Evolutionary conservation across 495 filamentous ascomycete species (phyloP).

Genomic region (Hypomontagnella monticulosa): DNA sequence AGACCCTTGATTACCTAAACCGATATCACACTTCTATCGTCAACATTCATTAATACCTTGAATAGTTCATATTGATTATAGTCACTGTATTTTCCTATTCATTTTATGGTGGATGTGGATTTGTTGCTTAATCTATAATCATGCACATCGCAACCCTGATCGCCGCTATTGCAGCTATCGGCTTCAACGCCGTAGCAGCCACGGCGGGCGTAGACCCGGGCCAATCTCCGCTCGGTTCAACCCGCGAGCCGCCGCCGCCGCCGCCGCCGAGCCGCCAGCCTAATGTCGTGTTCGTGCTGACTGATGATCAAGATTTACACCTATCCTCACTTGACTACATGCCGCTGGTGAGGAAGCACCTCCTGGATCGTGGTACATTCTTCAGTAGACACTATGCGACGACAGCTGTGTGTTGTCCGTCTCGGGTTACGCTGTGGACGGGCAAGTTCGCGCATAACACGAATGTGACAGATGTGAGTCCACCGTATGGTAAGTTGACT

Average conservation of each 20-base stretch:
- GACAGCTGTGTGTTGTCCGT: slow-evolving; percentile 68
- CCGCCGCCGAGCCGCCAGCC: slow-evolving; percentile 28
- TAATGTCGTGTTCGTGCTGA: slow-evolving; percentile 63
- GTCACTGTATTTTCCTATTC: too few species aligned
- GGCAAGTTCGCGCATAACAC: slow-evolving; percentile 74
- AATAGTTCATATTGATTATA: too few species aligned
- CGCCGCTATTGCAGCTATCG: background rate
- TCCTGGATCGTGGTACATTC: slow-evolving; percentile 60
- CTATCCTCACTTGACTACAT: slow-evolving; percentile 65
- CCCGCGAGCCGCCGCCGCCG: background rate
- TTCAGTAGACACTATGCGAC: slow-evolving; percentile 67
- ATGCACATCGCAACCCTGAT: background rate
- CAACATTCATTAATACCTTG: too few species aligned
- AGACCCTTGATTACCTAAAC: slow-evolving; percentile 13
- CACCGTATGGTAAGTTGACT: slow-evolving; percentile 62
- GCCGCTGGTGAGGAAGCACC: slow-evolving; percentile 58
- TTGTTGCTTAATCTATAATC: too few species aligned
- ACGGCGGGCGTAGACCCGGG: slow-evolving; percentile 1
- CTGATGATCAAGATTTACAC: slow-evolving; percentile 68
- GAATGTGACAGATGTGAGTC: slow-evolving; percentile 72
- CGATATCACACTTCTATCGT: background rate
- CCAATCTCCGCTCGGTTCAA: slow-evolving; percentile 11
- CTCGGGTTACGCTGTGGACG: slow-evolving; percentile 69
- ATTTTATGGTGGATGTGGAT: too few species aligned
- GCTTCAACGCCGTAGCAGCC: slow-evolving; percentile 1